Base-by-base conservation (phyloP, 352 stramenopile species). In the Pythium dissotocum region DNA sequence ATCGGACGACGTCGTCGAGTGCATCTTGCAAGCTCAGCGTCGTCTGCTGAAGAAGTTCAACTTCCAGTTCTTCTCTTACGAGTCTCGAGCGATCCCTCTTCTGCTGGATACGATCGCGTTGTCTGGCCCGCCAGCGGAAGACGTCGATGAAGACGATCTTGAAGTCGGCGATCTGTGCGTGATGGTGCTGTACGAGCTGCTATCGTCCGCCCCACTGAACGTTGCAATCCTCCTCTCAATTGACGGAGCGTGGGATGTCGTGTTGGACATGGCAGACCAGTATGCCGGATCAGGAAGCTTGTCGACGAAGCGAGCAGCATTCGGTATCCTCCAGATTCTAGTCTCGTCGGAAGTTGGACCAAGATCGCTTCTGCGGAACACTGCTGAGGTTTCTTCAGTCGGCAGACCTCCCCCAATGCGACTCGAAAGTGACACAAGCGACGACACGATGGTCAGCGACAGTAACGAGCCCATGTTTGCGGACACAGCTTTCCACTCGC, bases 1-100 rank as follows among this genome's bases (percentile, higher is more conserved):
- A 32, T 88, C 83, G 12, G 74, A 87, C 40, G 85, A 94, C 60
- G 78, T 90, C n/a, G 69, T 91, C 30, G 75, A 90, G 46, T 85
- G 75, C 35, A 90, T 94, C 63, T 70, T 94, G 48, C 79, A 82
- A 21, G 80, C 83, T 2, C 83, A 91, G 54, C 28, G 88, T 28
- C 82, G 84, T 44, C 65, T 94, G 14, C 60, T 94, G 48, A 73
- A 89, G 33, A 88, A 90, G 51, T 94, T 90, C 38, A 82, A 75
- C 40, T 86, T 87, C 65, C 82, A 94, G 62, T 91, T 94, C 61
- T 90, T 88, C 57, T 91, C 82, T 12, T 94, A 78, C 63, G 79
- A 94, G 61, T 91, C 75, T 13, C 83, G 82, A 35, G 86, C 80
- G 8, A 75, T 94, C 30, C 79, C 85, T 33, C 62, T 94, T 16